Base-by-base conservation (phyloP, 2,329 filamentous ascomycete species). In the Pseudogymnoascus sp. region DNA sequence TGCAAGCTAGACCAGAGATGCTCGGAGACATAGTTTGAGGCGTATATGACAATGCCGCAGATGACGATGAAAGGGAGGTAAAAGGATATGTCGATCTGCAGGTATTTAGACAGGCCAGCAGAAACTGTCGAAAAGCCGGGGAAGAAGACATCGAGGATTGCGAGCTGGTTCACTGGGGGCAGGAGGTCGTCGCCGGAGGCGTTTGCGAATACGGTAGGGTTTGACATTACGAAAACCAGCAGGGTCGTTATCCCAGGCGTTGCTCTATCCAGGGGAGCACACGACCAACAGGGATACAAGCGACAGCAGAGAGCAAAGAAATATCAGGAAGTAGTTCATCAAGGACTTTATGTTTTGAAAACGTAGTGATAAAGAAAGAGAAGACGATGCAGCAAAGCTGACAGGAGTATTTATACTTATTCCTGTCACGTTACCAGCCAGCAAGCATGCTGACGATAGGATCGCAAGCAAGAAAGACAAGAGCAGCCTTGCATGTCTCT, bases 91-190 rank as follows among this genome's bases (percentile, higher is more conserved):
- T 89, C 86, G 70, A 88, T 78, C 47, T 83, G 79, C 1, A 87
- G 73, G 69, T 87, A 85, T 11, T 78, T 79, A 16, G 82, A 76
- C 3, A 86, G 70, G 1, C 80, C 76, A 1, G 78, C 76, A 0
- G 83, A 81, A 62, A 86, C 74, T 63, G 85, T 73, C 6, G 83
- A 83, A 72, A 88, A 87, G 16, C 87, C 86, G 0, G 87, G 87
- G 68, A 90, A 82, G 72, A 90, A 80, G 66, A 81, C 79, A 70
- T 89, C 86, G 33, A 90, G 76, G 13, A 85, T 79, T 78, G 6
- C 78, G 72, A 53, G 47, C 24, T 53, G 47, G 1, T 53, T 53
- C 14, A 31, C 24, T 11, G 47, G 47, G 10, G 47, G 47, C 7
- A 53, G 14, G 1, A 53, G 4, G 14, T 31, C 47, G 14, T 53